phyloP scores from a whole-genome alignment of 2,329 filamentous ascomycete species.

The Beauveria caledonica region DNA sequence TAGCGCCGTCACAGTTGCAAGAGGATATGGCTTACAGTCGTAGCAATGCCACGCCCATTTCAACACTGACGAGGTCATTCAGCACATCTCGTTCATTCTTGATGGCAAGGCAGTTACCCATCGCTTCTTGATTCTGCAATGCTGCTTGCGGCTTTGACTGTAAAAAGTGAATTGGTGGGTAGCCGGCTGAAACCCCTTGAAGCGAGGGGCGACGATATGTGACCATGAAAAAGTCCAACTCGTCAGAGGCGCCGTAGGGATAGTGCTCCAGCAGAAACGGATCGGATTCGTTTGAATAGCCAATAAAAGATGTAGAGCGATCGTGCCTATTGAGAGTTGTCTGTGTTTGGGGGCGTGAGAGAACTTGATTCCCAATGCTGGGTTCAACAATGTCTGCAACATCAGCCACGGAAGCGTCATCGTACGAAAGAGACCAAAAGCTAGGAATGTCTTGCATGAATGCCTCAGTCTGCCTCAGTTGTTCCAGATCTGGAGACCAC shows the following conservation, averaged over 20 bases:
- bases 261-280: slow-evolving; percentile 17
- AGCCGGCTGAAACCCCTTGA: background rate
- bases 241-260: slow-evolving; percentile 19
- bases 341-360: background rate
- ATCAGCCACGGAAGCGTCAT: background rate
- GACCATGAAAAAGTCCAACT: slow-evolving; percentile 22
- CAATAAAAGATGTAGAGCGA: slow-evolving; percentile 13
- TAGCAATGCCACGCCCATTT: slow-evolving; percentile 13
- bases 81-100: slow-evolving; percentile 10
- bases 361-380: background rate
- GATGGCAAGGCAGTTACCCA: slow-evolving; percentile 9
- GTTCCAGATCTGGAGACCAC: background rate
- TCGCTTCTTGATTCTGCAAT: slow-evolving; percentile 2
- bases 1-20: background rate
- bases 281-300: slow-evolving; percentile 11
- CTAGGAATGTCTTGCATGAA: background rate
- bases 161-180: slow-evolving; percentile 13
- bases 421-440: background rate
- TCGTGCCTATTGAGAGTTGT: background rate
- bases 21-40: slow-evolving; percentile 11
- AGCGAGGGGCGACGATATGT: slow-evolving; percentile 13
- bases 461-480: background rate
- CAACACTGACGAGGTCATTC: slow-evolving; percentile 11
- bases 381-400: background rate
- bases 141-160: slow-evolving; percentile 12